Evolutionary conservation across 495 filamentous ascomycete genomes (phyloP).

Genomic region (Elasticomyces elasticus): DNA sequence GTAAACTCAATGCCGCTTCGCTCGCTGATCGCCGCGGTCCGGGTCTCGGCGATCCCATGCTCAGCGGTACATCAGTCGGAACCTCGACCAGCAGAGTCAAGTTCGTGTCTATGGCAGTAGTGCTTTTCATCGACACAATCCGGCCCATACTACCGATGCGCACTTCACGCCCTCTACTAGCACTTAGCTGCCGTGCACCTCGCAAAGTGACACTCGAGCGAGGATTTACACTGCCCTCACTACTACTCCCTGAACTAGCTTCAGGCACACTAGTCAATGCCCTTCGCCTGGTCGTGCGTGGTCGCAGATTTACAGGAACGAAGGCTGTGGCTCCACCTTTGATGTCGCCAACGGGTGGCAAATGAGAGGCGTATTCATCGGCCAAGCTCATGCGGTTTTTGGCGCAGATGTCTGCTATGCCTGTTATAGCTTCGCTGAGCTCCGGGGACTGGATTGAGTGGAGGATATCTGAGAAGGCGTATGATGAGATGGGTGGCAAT

Average conservation of each 20-base stretch:
- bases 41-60: neutral
- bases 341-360: conserved; percentile 52
- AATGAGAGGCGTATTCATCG: conserved; percentile 54
- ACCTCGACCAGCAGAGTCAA: too few relatives aligned
- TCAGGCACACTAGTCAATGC: conserved; percentile 31
- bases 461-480: conserved; percentile 52
- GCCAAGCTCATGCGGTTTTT: conserved; percentile 51
- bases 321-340: too few relatives aligned
- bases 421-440: conserved; percentile 46
- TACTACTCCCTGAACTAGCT: conserved; percentile 27
- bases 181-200: too few relatives aligned
- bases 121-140: conserved; percentile 7
- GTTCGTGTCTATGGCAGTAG: conserved; percentile 7
- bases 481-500: conserved; percentile 32
- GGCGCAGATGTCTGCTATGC: conserved; percentile 56
- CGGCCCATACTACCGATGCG: conserved; percentile 21
- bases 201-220: conserved; percentile 5
- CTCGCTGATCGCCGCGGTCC: neutral
- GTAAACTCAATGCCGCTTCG: conserved; percentile 1
- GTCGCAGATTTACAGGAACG: neutral
- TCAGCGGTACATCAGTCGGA: too few relatives aligned
- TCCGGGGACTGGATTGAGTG: conserved; percentile 47
- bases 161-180: neutral
- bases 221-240: conserved; percentile 21
- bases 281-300: conserved; percentile 16